A percentile compares a stretch with the other conserved stretches of the same genome.
Evolutionary conservation across 768 basidiomycete genomes (phyloP).

Genomic region (Boletus speciosus): DNA sequence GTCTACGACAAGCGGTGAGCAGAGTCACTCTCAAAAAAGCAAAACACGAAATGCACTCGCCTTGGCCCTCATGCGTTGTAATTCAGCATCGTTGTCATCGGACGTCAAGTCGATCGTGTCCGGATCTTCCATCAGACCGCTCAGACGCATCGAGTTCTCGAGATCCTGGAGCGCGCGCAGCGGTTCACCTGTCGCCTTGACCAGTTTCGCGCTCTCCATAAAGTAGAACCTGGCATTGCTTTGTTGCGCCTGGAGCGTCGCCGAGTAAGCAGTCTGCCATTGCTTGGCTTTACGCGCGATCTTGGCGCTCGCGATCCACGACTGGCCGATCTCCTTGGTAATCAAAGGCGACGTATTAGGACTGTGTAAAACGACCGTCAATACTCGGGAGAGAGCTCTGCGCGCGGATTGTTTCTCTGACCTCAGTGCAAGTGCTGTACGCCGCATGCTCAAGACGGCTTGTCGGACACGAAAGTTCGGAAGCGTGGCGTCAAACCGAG

Average conservation of each 20-base stretch:
- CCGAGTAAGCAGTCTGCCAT: constrained; percentile 95
- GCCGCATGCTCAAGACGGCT: constrained; percentile 82
- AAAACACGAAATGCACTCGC: constrained; percentile 34
- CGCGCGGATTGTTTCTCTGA: constrained; percentile 36
- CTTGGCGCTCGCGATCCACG: constrained; percentile 93
- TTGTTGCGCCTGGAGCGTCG: constrained; percentile 85
- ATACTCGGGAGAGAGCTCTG: neutral
- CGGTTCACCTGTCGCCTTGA: constrained; percentile 74
- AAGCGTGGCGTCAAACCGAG: constrained; percentile 71
- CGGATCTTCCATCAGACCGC: constrained; percentile 44
- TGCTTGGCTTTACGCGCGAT: constrained; percentile 95
- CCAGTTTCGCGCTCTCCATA: constrained; percentile 85
- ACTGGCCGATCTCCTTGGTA: constrained; percentile 65
- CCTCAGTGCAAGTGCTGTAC: constrained; percentile 78
- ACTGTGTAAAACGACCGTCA: constrained; percentile 10
- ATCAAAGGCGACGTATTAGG: constrained; percentile 35
- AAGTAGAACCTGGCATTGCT: constrained; percentile 71
- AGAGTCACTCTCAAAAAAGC: neutral
- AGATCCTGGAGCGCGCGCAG: constrained; percentile 85
- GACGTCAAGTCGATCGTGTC: constrained; percentile 54
- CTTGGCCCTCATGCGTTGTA: constrained; percentile 65
- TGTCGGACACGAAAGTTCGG: constrained; percentile 89
- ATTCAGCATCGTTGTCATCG: constrained; percentile 44
- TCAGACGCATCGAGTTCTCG: constrained; percentile 62
- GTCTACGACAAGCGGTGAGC: constrained; percentile 44